Base-by-base conservation (phyloP, 257 asterid genomes). In the Jacaranda copaia region DNA sequence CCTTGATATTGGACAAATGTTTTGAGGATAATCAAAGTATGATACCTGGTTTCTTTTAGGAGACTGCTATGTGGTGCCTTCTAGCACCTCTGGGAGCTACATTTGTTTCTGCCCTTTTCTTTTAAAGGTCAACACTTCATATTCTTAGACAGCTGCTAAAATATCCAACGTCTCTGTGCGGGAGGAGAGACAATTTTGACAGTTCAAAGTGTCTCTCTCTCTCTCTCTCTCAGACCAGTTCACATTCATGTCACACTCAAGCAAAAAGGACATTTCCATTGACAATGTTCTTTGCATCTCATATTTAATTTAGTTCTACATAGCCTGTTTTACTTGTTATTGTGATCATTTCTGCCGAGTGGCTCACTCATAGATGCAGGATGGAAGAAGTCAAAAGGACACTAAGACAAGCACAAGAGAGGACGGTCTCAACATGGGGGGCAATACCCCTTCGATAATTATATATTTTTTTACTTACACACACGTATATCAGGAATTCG, bases 161-260 rank as follows among this genome's bases (percentile, higher is more conserved):
- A 59, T 64, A 57, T 5, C 36, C 81, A 76, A 51, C 84, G 82
- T 84, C 80, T 88, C 81, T 76, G 19, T 79, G 76, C n/a, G 46
- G 78, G 85, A 84, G 83, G 85, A 84, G 85, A 84, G 92, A 70
- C 90, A 82, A 79, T 58, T 81, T 79, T 81, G 87, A 82, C 80
- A 58, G 77, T 68, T 78, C 81, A 68, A 77, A 65, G 0, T 32
- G 14, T 13, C 70, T 55, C 74, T 39, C 73, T n/a, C 32, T 69
- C 52, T 72, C 77, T 25, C 77, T 70, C 72, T 57, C 42, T 70
- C 71, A 52, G 18, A 40, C 58, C 39, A 61, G 67, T 60, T 73
- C 80, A 80, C 77, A 55, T 73, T 76, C 77, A 68, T 49, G 80
- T 72, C 80, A 80, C 74, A 51, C 74, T 77, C 78, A 68, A 38